Conservation (phyloP, 371 early-diverging fungal genomes). For the Encephalitozoon hellem region DNA sequence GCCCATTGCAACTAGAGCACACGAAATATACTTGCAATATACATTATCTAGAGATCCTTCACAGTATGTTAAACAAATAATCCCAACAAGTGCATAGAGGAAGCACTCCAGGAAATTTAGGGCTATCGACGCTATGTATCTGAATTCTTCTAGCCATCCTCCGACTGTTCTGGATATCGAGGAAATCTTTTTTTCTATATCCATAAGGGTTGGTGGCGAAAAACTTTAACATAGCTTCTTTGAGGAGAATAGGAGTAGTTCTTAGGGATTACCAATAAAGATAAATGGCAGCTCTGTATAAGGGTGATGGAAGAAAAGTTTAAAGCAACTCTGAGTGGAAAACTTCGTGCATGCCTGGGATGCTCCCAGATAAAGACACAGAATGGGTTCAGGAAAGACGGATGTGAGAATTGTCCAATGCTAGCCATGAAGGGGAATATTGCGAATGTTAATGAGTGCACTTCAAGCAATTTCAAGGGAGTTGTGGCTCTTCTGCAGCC, state of each 20-base stretch:
- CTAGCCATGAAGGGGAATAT: conserved; percentile 35
- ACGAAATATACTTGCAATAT: background rate
- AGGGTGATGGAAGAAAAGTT: background rate
- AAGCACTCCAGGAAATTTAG: background rate
- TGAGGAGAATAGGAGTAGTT: background rate
- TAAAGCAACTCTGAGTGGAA: background rate
- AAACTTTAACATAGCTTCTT: background rate
- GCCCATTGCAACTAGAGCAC: background rate
- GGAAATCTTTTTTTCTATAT: background rate
- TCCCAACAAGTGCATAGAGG: background rate
- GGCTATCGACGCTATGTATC: background rate
- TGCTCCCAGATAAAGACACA: conserved; percentile 51
- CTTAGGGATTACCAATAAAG: background rate
- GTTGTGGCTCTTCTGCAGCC: conserved; percentile 47
- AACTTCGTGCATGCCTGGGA: conserved; percentile 55
- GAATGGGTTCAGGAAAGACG: conserved; percentile 50
- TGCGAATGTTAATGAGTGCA: conserved; percentile 47
- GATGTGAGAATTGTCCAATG: conserved; percentile 58
- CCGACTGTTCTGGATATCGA: background rate
- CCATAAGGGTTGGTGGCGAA: background rate
- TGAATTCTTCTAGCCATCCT: background rate
- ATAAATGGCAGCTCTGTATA: background rate
- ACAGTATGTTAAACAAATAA: background rate
- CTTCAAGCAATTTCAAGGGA: conserved; percentile 49
- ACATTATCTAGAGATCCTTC: background rate